These are phyloP conservation scores for Blastosporella zonata DNA, from an alignment of 1,284 basidiomycete genomes.

Conservation along the genomic window DNA sequence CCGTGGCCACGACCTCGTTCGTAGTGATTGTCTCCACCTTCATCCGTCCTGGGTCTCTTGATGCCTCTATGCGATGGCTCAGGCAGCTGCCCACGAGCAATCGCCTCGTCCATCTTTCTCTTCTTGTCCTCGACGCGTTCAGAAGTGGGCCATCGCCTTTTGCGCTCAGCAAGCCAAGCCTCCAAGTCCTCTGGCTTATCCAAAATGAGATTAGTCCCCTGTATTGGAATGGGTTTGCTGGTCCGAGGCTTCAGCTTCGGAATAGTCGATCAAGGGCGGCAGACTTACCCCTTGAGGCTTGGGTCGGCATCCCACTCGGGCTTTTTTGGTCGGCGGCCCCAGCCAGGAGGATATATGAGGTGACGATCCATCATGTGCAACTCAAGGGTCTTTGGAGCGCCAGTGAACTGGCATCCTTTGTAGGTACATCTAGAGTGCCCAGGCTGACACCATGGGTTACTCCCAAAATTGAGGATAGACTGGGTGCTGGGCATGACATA, in stretches of 20 bases:
- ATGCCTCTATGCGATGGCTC: constrained; percentile 22
- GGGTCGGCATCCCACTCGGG: constrained; percentile 75
- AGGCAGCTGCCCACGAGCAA: constrained; percentile 73
- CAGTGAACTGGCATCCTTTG: constrained; percentile 69
- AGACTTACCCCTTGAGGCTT: constrained; percentile 57
- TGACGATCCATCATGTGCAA: constrained; percentile 90
- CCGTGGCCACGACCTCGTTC: constrained; percentile 25
- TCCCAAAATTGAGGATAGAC: background rate
- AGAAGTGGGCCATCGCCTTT: constrained; percentile 76
- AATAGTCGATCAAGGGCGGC: background rate
- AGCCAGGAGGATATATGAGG: constrained; percentile 76
- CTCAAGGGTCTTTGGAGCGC: constrained; percentile 73
- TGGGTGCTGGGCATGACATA: background rate
- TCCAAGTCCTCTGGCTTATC: constrained; percentile 81
- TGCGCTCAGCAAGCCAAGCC: constrained; percentile 86
- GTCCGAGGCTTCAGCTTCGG: background rate
- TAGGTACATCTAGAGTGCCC: constrained; percentile 65
- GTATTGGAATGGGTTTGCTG: constrained; percentile 73
- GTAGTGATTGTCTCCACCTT: constrained; percentile 11
- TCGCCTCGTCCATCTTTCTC: constrained; percentile 69
- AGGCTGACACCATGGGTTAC: constrained; percentile 52
- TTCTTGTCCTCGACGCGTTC: constrained; percentile 74
- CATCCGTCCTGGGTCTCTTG: constrained; percentile 34
- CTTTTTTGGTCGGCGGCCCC: constrained; percentile 62
- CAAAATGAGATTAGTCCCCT: constrained; percentile 75